Conservation (phyloP, 2,329 filamentous ascomycete genomes). For the Pseudogymnoascus sp. region DNA sequence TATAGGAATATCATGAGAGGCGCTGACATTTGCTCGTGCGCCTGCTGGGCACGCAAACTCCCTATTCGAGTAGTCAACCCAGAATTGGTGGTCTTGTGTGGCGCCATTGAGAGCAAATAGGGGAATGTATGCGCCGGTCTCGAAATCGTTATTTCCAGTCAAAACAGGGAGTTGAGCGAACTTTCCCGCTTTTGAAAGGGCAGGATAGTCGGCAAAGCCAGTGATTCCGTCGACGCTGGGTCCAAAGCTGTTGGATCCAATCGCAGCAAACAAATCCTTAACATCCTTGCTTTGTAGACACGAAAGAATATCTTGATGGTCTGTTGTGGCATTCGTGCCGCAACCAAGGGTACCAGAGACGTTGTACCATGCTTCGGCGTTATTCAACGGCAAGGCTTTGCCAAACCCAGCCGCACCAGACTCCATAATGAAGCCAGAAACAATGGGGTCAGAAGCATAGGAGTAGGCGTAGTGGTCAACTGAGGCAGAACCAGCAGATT, state of each 20-base stretch:
- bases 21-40: conserved; percentile 21
- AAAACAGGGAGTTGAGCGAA: conserved; percentile 22
- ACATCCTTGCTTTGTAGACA: conserved; percentile 23
- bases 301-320: conserved; percentile 17
- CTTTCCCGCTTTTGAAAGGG: conserved; percentile 16
- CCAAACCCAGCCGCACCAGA: conserved; percentile 25
- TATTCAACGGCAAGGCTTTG: conserved; percentile 14
- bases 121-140: conserved; percentile 19
- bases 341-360: conserved; percentile 22
- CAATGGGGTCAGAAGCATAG: conserved; percentile 16
- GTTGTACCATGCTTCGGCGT: conserved; percentile 21
- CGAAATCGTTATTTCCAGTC: conserved; percentile 29
- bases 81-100: conserved; percentile 13
- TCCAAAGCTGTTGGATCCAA: conserved; percentile 17
- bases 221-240: conserved; percentile 18
- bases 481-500: conserved; percentile 52
- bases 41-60: conserved; percentile 24
- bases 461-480: conserved; percentile 24
- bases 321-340: conserved; percentile 19
- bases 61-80: background rate
- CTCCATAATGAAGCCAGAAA: conserved; percentile 15
- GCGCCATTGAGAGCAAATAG: conserved; percentile 2
- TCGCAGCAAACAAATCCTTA: conserved; percentile 16
- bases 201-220: conserved; percentile 24
- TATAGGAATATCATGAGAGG: conserved; percentile 24